Conservation (phyloP, 2,329 filamentous ascomycete genomes). For the Cladosporium halotolerans region DNA sequence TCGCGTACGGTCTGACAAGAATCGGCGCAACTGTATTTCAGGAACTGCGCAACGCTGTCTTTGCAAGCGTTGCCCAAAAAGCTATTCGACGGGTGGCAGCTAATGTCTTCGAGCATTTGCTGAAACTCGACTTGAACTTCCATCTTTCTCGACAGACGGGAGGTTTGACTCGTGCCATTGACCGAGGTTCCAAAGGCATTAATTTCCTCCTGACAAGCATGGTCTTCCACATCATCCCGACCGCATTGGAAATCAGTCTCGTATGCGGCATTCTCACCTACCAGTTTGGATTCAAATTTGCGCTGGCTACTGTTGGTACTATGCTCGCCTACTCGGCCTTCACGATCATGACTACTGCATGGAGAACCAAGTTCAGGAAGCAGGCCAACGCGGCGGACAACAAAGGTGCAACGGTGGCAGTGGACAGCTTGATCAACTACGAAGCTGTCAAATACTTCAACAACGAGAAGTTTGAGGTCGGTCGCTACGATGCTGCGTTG, state of each 20-base stretch:
- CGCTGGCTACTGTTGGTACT: slow-evolving; percentile 78
- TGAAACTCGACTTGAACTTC: slow-evolving; percentile 86
- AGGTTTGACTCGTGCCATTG: slow-evolving; percentile 86
- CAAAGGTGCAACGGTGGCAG: slow-evolving; percentile 86
- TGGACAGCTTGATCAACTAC: slow-evolving; percentile 97
- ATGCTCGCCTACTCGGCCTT: slow-evolving; percentile 96
- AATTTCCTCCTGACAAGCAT: slow-evolving; percentile 95
- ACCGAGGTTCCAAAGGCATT: slow-evolving; percentile 96
- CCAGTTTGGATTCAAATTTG: slow-evolving; percentile 88
- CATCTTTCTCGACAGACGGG: slow-evolving; percentile 93
- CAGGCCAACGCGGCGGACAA: slow-evolving; percentile 96
- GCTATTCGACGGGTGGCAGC: slow-evolving; percentile 85
- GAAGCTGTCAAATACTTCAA: slow-evolving; percentile 99
- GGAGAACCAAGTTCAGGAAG: slow-evolving; percentile 93
- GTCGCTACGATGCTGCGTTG: slow-evolving; percentile 81
- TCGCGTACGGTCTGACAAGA: slow-evolving; percentile 81
- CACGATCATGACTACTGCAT: slow-evolving; percentile 91
- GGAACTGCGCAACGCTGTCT: slow-evolving; percentile 90
- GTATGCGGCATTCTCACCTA: slow-evolving; percentile 96
- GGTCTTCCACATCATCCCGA: slow-evolving; percentile 96
- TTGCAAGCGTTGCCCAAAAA: slow-evolving; percentile 94
- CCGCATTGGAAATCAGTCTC: slow-evolving; percentile 85
- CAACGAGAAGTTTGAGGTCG: slow-evolving; percentile 92
- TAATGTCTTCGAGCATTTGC: slow-evolving; percentile 85
- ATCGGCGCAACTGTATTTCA: slow-evolving; percentile 87